Conservation (phyloP, 2,329 filamentous ascomycete species). For the Ophiostoma australiae region DNA sequence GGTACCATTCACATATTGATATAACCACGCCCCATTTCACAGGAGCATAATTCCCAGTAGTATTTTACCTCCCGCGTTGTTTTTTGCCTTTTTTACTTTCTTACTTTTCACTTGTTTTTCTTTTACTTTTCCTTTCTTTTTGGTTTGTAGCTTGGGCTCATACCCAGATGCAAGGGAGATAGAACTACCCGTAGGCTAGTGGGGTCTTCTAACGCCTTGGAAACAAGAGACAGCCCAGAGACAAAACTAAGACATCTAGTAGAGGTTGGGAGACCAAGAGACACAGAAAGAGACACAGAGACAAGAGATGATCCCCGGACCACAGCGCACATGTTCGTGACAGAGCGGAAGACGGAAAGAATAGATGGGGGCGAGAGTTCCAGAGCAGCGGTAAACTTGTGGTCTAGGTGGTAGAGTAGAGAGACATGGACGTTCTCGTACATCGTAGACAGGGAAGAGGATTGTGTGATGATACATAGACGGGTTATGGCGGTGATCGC, state of each 20-base stretch:
- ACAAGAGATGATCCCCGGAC: not conserved
- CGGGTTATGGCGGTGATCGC: not conserved
- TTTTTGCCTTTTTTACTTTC: not conserved
- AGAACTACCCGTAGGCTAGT: slow-evolving; percentile 12
- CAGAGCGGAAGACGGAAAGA: not conserved
- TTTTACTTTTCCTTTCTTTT: too few species aligned
- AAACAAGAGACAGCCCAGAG: slow-evolving; percentile 9
- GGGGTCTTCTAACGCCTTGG: slow-evolving; percentile 16
- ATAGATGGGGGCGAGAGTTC: not conserved
- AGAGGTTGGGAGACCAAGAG: not conserved
- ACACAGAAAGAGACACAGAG: not conserved
- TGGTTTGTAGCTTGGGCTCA: not conserved
- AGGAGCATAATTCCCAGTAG: too few species aligned
- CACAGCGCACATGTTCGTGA: not conserved
- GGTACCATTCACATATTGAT: not conserved
- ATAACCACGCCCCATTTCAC: not conserved
- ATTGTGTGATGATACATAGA: not conserved
- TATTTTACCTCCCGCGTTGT: slow-evolving; percentile 12
- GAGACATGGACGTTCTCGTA: not conserved
- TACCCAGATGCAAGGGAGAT: not conserved
- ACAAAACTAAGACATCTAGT: not conserved
- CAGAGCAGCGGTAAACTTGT: not conserved
- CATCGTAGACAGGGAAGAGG: not conserved
- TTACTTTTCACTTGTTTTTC: not conserved
- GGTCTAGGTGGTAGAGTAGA: not conserved